Conservation (phyloP, 1,139 yeast species). For the Saccharomyces uvarum region DNA sequence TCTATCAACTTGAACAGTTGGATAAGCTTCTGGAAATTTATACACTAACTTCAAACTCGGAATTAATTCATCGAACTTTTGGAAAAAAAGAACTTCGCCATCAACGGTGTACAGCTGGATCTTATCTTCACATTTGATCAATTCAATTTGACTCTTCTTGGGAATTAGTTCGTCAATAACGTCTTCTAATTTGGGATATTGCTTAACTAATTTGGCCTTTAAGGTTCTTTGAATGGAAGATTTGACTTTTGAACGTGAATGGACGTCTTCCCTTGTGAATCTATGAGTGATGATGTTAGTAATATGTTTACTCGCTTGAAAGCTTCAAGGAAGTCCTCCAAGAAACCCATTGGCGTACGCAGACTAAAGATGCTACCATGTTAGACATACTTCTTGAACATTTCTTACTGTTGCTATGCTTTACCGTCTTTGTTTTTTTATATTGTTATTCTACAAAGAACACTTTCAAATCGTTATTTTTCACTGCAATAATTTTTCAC, state of each 20-base stretch:
- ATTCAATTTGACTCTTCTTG: slow-evolving; percentile 78
- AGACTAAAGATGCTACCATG: neutral
- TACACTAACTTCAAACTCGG: slow-evolving; percentile 77
- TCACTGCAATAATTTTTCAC: neutral
- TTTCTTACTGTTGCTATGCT: neutral
- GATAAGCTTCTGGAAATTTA: slow-evolving; percentile 74
- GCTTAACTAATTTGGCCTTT: slow-evolving; percentile 61
- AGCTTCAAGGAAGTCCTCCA: neutral
- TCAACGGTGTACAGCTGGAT: slow-evolving; percentile 72
- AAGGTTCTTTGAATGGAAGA: slow-evolving; percentile 86
- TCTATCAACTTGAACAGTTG: slow-evolving; percentile 83
- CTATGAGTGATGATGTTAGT: slow-evolving; percentile 33
- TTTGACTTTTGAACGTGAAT: slow-evolving; percentile 83
- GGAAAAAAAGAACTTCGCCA: slow-evolving; percentile 67
- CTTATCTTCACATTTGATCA: slow-evolving; percentile 84
- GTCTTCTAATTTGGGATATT: slow-evolving; percentile 65
- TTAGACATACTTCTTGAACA: neutral
- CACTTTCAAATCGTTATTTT: neutral
- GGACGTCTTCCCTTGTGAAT: slow-evolving; percentile 79
- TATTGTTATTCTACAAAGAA: neutral
- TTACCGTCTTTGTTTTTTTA: neutral
- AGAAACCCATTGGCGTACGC: neutral
- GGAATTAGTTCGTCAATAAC: slow-evolving; percentile 79
- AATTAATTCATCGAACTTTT: slow-evolving; percentile 75
- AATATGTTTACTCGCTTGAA: neutral